phyloP scores from a whole-genome alignment of 2,329 filamentous ascomycete species.

The Fusarium annulatum region DNA sequence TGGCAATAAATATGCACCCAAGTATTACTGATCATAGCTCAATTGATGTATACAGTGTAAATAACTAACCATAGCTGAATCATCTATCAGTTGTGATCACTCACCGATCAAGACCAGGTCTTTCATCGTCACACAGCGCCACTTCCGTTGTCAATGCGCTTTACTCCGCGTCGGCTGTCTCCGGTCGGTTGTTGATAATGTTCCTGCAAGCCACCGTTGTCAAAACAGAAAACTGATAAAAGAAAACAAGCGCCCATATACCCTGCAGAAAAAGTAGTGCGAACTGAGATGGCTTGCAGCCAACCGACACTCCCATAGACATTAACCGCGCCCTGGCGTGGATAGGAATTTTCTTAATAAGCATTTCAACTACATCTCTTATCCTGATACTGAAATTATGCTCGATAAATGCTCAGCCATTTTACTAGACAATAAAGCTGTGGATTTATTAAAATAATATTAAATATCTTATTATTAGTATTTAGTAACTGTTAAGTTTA shows the following conservation, averaged over 20 bases:
- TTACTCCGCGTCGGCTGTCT: background rate
- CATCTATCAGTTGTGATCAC: background rate
- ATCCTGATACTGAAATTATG: accelerated
- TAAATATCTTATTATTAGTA: no score
- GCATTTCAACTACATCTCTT: background rate
- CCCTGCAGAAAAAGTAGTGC: background rate
- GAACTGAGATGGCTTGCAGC: background rate
- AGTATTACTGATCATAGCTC: no score
- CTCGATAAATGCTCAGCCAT: accelerated
- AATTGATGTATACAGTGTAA: no score
- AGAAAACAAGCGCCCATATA: background rate
- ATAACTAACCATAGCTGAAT: background rate
- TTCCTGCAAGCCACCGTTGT: background rate
- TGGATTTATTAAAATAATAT: background rate
- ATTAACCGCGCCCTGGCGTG: no score
- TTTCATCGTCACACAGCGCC: background rate
- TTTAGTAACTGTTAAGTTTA: background rate
- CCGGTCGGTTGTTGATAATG: background rate
- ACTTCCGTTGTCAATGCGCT: no score
- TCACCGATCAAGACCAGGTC: background rate
- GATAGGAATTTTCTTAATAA: background rate
- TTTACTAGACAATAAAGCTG: accelerated
- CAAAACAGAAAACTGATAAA: background rate
- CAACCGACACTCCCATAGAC: accelerated
- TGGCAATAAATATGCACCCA: accelerated